Evolutionary conservation across 495 filamentous ascomycete genomes (phyloP), one percentile per base, ranked within the genome.

Genomic region (Mytilinidion resinicola): DNA sequence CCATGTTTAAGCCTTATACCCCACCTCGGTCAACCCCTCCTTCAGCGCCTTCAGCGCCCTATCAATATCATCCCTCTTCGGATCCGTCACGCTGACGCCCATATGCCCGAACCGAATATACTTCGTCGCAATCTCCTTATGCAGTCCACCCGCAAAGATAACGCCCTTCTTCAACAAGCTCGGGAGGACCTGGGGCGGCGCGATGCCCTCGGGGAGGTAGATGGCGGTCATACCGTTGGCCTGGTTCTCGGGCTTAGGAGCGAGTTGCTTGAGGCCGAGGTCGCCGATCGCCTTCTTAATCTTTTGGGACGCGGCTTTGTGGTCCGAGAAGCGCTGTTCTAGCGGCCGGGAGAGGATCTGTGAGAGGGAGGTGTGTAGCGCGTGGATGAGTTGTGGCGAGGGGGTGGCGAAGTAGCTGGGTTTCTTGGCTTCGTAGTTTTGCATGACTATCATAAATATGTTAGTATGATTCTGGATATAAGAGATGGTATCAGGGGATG

Each of bases 151-250:
- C 52, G 93, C 93, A 67, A 96, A 96, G 53, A 98, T 83, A 7
- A 97, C 90, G 12, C 90, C 91, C 69, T 86, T 92, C 75, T 91
- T 91, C 57, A 91, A 70, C 55, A 98, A 76, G 60, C 84, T 90
- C 4, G 93, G 92, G 46, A 98, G 76, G 11, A 98, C 74, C 53
- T 96, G 88, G 4, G 90, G 78, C 11, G 85, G 83, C 59, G 84
- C 80, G 33, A 98, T 78, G 34, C 78, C 85, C 54, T 96, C 88
- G 2, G 93, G 93, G 49, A 98, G 80, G 72, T 92, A 96, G 59
- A 97, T 91, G 49, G 93, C 91, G 11, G 93, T 96, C 93, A 98
- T 98, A 67, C 87, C 90, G 67, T 95, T 92, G 30, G 93, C 90
- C 78, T 96, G 93, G 70, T 91, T 86, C 58, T 90, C 91, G 0